These are phyloP conservation scores for Adenanthera pavonina DNA, from an alignment of 306 rosid species.

Conservation along the genomic window DNA sequence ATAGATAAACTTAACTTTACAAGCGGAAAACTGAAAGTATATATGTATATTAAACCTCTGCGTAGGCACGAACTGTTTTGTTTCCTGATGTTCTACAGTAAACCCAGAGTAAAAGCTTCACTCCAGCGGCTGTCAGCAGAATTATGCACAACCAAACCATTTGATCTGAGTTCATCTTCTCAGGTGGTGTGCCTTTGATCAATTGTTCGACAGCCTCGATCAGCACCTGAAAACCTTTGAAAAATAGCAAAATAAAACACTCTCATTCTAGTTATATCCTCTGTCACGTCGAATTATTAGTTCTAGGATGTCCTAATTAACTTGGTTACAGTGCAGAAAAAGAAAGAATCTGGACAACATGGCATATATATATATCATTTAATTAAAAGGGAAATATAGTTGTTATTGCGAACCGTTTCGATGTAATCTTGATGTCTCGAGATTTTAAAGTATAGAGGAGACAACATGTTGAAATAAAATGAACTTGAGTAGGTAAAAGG, in stretches of 20 bases:
- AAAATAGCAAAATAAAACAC: neutral
- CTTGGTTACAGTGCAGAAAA: neutral
- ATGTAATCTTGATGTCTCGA: no score
- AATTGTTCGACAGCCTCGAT: constrained; percentile 60
- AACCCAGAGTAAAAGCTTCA: constrained; percentile 65
- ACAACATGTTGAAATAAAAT: neutral
- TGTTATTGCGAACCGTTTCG: no score
- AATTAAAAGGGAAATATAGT: no score
- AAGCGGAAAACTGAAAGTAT: neutral
- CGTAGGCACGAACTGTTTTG: constrained; percentile 69
- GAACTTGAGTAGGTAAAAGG: no score
- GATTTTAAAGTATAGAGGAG: no score
- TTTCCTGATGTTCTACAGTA: constrained; percentile 66
- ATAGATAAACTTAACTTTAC: neutral
- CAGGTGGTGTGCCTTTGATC: constrained; percentile 46
- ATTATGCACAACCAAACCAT: constrained; percentile 55
- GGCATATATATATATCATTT: no score
- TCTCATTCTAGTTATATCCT: neutral
- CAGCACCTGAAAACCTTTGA: constrained; percentile 59
- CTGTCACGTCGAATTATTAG: neutral
- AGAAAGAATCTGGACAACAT: no score
- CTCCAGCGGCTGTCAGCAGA: constrained; percentile 55
- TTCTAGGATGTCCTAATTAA: neutral
- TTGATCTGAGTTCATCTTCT: constrained; percentile 48
- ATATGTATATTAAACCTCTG: constrained; percentile 45